Evolutionary conservation across 208 protist species (phyloP), one percentile per base, ranked within the genome.

Genomic region (Crithidia brevicula): DNA sequence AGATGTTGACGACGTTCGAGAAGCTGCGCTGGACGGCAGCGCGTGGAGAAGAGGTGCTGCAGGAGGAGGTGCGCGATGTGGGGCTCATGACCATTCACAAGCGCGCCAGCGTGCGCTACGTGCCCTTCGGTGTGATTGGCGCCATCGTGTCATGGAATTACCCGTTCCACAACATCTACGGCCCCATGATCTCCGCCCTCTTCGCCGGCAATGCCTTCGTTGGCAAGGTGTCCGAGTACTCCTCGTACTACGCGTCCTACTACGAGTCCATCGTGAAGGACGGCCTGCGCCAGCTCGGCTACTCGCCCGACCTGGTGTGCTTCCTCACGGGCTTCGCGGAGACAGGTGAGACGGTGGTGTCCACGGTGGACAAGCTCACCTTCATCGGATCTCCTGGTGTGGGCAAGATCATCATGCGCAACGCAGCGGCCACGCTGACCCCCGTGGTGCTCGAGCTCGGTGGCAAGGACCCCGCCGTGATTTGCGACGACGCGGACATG

Each of bases 81-180:
- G 90, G 90, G 42, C 78, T 95, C 47, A 86, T 95, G 74, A 94
- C 88, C 20, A 86, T 97, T 61, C 86, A 94, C 81, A 97, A 97
- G 79, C 82, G 85, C 28, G 89, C 91, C 40, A 57, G 76, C 59
- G 85, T 97, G 45, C 82, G 81, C 60, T 96, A 96, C 74, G 79
- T 93, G 15, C 93, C 93, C 16, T 91, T 96, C 64, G 92, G 92
- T 40, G 93, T 98, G 65, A 89, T 98, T 70, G 93, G 91, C 53
- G 92, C 89, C 34, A 97, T 98, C 64, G 89, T 97, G 28, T 94
- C 93, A 57, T 98, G 90, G 91, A 99, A 99, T 81, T 99, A 98
- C 79, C 96, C 97, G 15, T 97, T 98, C 69, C 96, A 98, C 77
- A 98, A 98, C 83, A 92, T 97, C 65, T 94, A 91, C 69, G 91